Conservation (phyloP, 345 rosid species). For the Trapa bicornis region DNA sequence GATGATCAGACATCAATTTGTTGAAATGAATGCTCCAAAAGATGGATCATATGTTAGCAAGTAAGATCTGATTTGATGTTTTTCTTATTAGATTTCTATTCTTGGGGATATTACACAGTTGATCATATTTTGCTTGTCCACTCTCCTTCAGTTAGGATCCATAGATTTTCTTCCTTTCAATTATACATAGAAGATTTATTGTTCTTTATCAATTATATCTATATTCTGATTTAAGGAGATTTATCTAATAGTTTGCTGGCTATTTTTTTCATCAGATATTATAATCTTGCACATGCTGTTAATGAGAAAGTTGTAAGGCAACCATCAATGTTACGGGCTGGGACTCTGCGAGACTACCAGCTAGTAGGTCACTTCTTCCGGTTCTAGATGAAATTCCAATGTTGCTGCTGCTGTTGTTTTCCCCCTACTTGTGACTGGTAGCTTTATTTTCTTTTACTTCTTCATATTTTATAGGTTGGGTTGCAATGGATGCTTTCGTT, state of each 20-base stretch:
- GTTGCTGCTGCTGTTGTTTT: background rate
- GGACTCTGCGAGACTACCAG: constrained; percentile 96
- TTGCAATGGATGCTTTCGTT: constrained; percentile 99
- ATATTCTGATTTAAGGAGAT: background rate
- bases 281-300: constrained; percentile 96
- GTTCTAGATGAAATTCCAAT: background rate
- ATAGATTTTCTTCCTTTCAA: background rate
- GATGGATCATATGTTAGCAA: constrained; percentile 87
- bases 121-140: background rate
- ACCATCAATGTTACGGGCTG: constrained; percentile 92
- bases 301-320: constrained; percentile 79
- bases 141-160: background rate
- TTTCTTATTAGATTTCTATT: background rate
- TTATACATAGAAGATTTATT: background rate
- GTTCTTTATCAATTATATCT: background rate
- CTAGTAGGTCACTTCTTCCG: constrained; percentile 44
- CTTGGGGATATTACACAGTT: background rate
- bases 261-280: constrained; percentile 46
- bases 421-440: background rate
- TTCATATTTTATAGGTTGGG: constrained; percentile 57
- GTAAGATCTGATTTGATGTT: constrained; percentile 29
- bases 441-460: constrained; percentile 5
- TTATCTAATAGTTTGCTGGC: constrained; percentile 9
- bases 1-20: constrained; percentile 78
- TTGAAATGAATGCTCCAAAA: constrained; percentile 97